Base-by-base conservation (phyloP, 2,329 filamentous ascomycete species). In the Colletotrichum scovillei region DNA sequence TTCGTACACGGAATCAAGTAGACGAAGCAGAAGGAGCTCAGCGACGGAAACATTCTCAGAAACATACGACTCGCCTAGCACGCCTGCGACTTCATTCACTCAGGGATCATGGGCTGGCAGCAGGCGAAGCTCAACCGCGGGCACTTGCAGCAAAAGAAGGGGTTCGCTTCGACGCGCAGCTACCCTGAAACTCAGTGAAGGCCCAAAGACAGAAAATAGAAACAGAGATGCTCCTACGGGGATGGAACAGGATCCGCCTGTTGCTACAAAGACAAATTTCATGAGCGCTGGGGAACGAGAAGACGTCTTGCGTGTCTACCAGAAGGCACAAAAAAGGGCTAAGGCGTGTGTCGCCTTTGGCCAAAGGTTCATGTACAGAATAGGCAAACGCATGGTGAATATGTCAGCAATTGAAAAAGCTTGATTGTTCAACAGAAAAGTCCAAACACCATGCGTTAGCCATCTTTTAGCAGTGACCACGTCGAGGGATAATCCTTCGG, bases 281-380 rank as follows among this genome's bases (percentile, higher is more conserved):
- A 24, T 60, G 38, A 32, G 57, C 12, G 24, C 30, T 6, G 30
- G n/a, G n/a, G 63, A 60, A 26, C 53, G 55, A 11, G 32, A 59
- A 5, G 24, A 71, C 4, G 16, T 60, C 11, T 28, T 62, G 56
- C 46, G 35, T 11, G 55, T 71, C 4, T 16, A 55, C 7, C 24
- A 35, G n/a, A 2, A 26, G 6, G 24, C 65, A 7, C 56, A 67
- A 12, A 67, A 67, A 24, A 35, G 69, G 16, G 69, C 69, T 14
- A 71, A 56, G 14, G 63, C 63, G 4, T 71, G 69, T 28, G 5
- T 71, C 14, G 28, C 30, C 2, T 57, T 70, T 16, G 63, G 65
- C 22, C 63, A 64, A 6, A 67, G 28, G 16, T 46, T 71, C 32
- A 26, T 71, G 28, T 38, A 57, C 14, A 46, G 46, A 19, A 14